A percentile compares a stretch with the other conserved stretches of the same genome.
These are phyloP conservation scores for Waitea zeae DNA, from an alignment of 1,284 basidiomycete species.

Conservation along the genomic window DNA sequence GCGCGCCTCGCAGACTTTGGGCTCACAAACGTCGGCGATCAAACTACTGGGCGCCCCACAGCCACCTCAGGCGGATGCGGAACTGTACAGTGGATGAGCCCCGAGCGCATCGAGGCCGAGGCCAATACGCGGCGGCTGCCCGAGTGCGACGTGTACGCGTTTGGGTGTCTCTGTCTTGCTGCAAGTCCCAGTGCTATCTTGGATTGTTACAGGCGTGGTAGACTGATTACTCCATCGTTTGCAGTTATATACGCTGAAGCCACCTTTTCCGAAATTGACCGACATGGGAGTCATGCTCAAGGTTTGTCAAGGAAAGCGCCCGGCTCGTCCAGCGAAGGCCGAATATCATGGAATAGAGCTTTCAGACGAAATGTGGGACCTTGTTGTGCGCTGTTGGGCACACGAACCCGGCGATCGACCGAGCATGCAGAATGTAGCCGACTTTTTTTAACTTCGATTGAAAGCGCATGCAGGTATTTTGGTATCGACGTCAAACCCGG, in stretches of 20 bases:
- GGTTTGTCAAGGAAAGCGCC: not conserved
- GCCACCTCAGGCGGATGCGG: not conserved
- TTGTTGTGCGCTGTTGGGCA: too few relatives aligned
- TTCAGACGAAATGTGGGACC: not conserved
- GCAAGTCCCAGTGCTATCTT: not conserved
- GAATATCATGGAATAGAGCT: not conserved
- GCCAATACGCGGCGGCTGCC: not conserved
- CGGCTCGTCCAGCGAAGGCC: not conserved
- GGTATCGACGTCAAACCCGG: too few relatives aligned
- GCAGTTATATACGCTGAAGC: not conserved
- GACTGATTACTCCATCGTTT: not conserved
- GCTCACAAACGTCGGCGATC: not conserved
- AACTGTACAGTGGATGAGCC: not conserved
- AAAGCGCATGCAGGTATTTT: too few relatives aligned
- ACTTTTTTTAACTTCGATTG: too few relatives aligned
- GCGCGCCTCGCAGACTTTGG: slow-evolving; percentile 1
- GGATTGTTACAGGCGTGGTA: not conserved
- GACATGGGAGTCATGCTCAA: not conserved
- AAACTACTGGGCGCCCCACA: not conserved
- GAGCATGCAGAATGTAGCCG: too few relatives aligned
- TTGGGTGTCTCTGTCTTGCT: slow-evolving; percentile 1
- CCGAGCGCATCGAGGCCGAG: not conserved
- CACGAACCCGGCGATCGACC: too few relatives aligned
- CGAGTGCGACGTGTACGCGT: slow-evolving; percentile 1
- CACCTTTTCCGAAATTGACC: not conserved